These are phyloP conservation scores for Microcos paniculata DNA, from an alignment of 345 rosid genomes.

Conservation along the genomic window DNA sequence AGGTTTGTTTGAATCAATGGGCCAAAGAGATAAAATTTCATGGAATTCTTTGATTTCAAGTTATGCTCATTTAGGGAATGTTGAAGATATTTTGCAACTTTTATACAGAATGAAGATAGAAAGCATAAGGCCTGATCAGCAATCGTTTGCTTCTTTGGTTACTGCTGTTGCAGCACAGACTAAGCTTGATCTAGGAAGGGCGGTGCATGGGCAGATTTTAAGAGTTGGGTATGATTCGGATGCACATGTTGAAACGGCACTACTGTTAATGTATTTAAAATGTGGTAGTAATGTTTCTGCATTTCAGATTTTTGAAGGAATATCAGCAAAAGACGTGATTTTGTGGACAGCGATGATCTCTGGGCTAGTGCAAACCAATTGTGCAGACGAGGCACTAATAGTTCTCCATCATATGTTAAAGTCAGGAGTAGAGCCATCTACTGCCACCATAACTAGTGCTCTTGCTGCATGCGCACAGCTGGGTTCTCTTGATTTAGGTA, in stretches of 20 bases:
- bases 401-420: conserved; percentile 53
- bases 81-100: conserved; percentile 40
- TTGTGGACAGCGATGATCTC: conserved; percentile 81
- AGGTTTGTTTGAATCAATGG: conserved; percentile 45
- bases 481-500: conserved; percentile 52
- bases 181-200: conserved; percentile 46
- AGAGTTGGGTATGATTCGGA: conserved; percentile 47
- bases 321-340: conserved; percentile 52
- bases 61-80: conserved; percentile 38
- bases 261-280: conserved; percentile 68
- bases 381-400: conserved; percentile 49
- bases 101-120: conserved; percentile 38
- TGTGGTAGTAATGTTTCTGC: conserved; percentile 51
- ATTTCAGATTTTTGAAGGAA: conserved; percentile 36
- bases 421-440: conserved; percentile 48
- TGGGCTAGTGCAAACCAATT: conserved; percentile 68
- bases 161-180: conserved; percentile 35
- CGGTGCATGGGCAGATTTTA: conserved; percentile 54
- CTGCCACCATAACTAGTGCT: conserved; percentile 55
- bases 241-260: conserved; percentile 55
- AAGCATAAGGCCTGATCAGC: conserved; percentile 46
- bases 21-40: conserved; percentile 49
- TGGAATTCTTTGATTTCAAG: conserved; percentile 59
- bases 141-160: conserved; percentile 44
- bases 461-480: conserved; percentile 70